Conservation (phyloP, 176 grass and related monocot species). For the Aegilops longissima region DNA sequence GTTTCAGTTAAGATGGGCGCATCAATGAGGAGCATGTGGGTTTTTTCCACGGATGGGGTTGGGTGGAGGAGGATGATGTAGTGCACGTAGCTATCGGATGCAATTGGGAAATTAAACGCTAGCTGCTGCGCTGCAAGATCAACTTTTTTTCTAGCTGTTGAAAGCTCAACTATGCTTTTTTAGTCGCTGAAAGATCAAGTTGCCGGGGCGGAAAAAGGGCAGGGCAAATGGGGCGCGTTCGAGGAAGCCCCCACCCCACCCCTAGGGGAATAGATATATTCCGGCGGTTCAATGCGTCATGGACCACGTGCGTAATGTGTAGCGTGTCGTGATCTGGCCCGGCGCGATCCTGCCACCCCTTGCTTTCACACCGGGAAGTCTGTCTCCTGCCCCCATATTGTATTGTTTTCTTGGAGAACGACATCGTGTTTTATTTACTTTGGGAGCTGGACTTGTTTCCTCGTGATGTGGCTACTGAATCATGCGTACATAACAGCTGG, state of each 20-base stretch:
- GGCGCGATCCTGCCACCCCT: neutral
- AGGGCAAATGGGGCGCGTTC: neutral
- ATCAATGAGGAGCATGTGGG: neutral
- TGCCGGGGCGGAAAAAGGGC: neutral
- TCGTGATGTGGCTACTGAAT: neutral
- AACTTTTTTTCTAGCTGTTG: neutral
- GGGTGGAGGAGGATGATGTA: constrained; percentile 20
- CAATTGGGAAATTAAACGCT: constrained; percentile 31
- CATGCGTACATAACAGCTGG: too few relatives aligned
- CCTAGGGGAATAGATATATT: neutral
- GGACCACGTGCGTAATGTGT: constrained; percentile 40
- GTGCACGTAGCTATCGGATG: constrained; percentile 16
- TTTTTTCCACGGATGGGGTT: constrained; percentile 27
- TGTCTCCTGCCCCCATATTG: neutral
- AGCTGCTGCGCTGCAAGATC: neutral
- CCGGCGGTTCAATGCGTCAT: neutral
- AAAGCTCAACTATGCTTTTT: neutral
- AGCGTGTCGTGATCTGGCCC: neutral
- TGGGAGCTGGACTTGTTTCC: neutral
- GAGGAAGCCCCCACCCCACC: too few relatives aligned
- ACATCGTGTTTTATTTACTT: neutral
- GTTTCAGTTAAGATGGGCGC: constrained; percentile 22
- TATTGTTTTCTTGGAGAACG: neutral
- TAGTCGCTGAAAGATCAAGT: neutral
- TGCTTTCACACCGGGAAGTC: neutral